A percentile compares a stretch with the other conserved stretches of the same genome.
Conservation (phyloP, 176 grass and related monocot genomes). For the Carex pumila region DNA sequence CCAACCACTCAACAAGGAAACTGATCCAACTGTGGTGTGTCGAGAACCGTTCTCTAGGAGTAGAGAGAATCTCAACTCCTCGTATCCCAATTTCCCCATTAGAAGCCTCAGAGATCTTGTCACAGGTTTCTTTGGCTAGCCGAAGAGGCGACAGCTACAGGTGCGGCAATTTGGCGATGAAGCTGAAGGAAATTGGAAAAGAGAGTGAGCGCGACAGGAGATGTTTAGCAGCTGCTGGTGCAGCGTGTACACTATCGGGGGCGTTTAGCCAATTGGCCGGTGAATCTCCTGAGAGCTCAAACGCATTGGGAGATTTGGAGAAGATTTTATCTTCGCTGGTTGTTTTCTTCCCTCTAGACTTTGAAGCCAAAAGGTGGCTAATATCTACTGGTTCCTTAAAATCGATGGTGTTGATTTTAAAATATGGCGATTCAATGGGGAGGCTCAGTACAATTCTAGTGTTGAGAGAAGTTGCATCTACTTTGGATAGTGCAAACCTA, state of each 20-base stretch:
- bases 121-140: slow-evolving; percentile 5
- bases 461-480: slow-evolving; percentile 49
- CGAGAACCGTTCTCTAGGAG: slow-evolving; percentile 32
- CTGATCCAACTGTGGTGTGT: slow-evolving; percentile 94
- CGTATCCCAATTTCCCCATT: slow-evolving; percentile 29
- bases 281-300: slow-evolving; percentile 1
- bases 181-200: slow-evolving; percentile 37
- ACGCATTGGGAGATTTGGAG: slow-evolving; percentile 3
- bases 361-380: slow-evolving; percentile 33
- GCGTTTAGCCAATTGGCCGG: slow-evolving; percentile 34
- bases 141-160: slow-evolving; percentile 18
- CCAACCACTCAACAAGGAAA: slow-evolving; percentile 59
- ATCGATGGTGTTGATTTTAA: slow-evolving; percentile 36
- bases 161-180: slow-evolving; percentile 24
- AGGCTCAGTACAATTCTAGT: slow-evolving; percentile 42
- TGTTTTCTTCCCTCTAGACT: slow-evolving; percentile 61
- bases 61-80: slow-evolving; percentile 70
- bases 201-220: slow-evolving; percentile 61
- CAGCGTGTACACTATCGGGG: background rate
- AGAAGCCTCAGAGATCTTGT: slow-evolving; percentile 35
- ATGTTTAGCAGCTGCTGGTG: slow-evolving; percentile 30
- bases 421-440: slow-evolving; percentile 25
- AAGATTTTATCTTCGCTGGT: slow-evolving; percentile 39
- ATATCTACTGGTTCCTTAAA: slow-evolving; percentile 33
- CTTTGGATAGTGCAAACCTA: slow-evolving; percentile 14